A percentile compares a stretch with the other conserved stretches of the same genome.
These are phyloP conservation scores for Linum tenue DNA, from an alignment of 345 rosid genomes.

Conservation along the genomic window DNA sequence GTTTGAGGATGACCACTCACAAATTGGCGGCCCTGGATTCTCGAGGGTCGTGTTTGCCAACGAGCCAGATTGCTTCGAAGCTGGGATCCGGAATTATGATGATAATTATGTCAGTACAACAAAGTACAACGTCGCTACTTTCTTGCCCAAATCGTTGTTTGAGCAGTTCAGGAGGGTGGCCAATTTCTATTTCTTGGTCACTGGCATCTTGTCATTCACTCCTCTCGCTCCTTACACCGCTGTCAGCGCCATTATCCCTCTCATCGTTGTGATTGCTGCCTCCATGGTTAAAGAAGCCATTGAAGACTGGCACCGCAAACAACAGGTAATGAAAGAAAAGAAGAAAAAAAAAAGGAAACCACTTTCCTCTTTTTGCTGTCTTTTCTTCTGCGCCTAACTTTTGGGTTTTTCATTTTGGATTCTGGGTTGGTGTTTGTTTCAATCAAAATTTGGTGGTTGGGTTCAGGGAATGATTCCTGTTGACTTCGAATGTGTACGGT, in stretches of 20 bases:
- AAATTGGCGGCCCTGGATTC: constrained; percentile 73
- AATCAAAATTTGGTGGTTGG: neutral
- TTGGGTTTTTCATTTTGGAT: neutral
- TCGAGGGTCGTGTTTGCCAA: constrained; percentile 76
- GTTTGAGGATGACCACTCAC: constrained; percentile 59
- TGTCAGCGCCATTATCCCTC: constrained; percentile 60
- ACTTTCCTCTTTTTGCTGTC: neutral
- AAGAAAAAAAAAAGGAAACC: too few relatives aligned
- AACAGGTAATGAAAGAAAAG: constrained; percentile 47
- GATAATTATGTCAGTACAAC: constrained; percentile 67
- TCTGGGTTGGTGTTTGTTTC: neutral
- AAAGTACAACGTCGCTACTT: constrained; percentile 63
- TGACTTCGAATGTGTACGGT: neutral
- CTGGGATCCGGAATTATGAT: constrained; percentile 38
- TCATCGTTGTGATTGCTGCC: constrained; percentile 61
- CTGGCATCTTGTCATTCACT: constrained; percentile 70
- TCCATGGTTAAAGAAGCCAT: constrained; percentile 85
- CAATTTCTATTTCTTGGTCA: constrained; percentile 70
- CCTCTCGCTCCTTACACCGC: constrained; percentile 64
- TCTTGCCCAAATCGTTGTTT: constrained; percentile 87
- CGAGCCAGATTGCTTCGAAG: constrained; percentile 58
- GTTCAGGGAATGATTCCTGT: neutral
- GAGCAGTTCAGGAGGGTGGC: constrained; percentile 97
- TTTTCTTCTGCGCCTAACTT: neutral
- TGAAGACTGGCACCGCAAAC: constrained; percentile 75